Evolutionary conservation across 2,329 filamentous ascomycete genomes (phyloP), one percentile per base, ranked within the genome.

Genomic region (Exophiala xenobiotica): DNA sequence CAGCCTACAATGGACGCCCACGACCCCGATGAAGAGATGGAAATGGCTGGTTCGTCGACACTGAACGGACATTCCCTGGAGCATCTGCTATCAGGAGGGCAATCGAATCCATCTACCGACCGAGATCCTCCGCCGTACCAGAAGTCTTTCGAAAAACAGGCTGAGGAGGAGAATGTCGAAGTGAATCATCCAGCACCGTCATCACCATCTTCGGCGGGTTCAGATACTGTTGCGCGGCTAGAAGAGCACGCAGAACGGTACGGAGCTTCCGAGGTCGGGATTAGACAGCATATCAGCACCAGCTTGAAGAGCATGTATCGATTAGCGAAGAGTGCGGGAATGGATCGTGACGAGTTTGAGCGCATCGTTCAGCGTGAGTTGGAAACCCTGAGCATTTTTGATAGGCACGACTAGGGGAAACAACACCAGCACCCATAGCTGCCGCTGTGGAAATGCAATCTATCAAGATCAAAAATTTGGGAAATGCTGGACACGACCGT

Each of bases 261-360:
- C 55, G 77, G 77, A 3, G 70, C 76, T n/a, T 78, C 78, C 2
- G 81, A 84, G 62, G 67, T 80, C 7, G 82, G 78, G 2, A 78
- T 85, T 42, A 79, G 81, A 60, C 80, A 83, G 63, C 82, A 86
- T 59, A 82, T 86, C 50, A 75, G 78, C 54, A 80, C 79, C 1
- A 81, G 79, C 58, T 74, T 86, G 60, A 85, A 85, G 70, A 83
- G 79, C 62, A 65, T 86, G 63, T 85, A 80, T 66, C 75, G 81
- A 2, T 65, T 86, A 47, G 81, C 81, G 1, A 77, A 73, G 60
- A 74, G 74, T 20, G 77, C 77, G 2, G 82, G 82, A 1, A 81
- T 86, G 57, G 74, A 78, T 14, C 69, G 78, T 29, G 69, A 71
- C 18, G 82, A 85, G 51, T 86, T 86, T 65, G 76, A 81, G 64